Conservation (phyloP, 257 asterid species). For the Ophiorrhiza pumila region DNA sequence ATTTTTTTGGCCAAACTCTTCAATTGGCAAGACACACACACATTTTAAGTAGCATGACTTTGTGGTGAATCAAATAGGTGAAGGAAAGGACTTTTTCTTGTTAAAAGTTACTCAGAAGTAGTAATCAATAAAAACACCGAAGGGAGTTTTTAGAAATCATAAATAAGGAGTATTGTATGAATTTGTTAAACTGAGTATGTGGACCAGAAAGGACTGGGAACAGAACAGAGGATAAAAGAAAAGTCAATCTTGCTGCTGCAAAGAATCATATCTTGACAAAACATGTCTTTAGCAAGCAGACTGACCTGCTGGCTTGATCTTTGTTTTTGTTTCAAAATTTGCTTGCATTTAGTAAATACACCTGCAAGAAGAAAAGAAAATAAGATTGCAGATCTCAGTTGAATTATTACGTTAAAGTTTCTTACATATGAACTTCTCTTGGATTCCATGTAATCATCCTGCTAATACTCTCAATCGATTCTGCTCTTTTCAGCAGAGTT, state of each 20-base stretch:
- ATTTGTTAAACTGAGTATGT: background rate
- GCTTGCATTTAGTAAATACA: background rate
- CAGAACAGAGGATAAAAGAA: background rate
- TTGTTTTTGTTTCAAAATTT: background rate
- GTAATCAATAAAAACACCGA: background rate
- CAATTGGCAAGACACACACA: too few species aligned
- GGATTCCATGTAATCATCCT: background rate
- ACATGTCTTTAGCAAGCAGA: background rate
- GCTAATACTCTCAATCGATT: background rate
- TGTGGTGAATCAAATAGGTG: background rate
- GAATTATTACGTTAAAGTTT: background rate
- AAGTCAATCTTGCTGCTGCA: background rate
- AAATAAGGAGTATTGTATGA: background rate
- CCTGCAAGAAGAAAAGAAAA: background rate
- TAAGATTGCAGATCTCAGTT: background rate
- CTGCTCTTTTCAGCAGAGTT: conserved; percentile 30
- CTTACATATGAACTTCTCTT: background rate
- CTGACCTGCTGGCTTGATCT: background rate
- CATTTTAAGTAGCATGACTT: background rate
- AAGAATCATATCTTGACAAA: background rate
- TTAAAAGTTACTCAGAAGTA: background rate
- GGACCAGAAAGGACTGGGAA: background rate
- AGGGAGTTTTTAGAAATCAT: background rate
- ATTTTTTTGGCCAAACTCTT: too few species aligned
- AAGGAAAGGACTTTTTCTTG: background rate